Evolutionary conservation across 345 rosid genomes (phyloP), one percentile per base, ranked within the genome.

Genomic region (Populus deltoides): DNA sequence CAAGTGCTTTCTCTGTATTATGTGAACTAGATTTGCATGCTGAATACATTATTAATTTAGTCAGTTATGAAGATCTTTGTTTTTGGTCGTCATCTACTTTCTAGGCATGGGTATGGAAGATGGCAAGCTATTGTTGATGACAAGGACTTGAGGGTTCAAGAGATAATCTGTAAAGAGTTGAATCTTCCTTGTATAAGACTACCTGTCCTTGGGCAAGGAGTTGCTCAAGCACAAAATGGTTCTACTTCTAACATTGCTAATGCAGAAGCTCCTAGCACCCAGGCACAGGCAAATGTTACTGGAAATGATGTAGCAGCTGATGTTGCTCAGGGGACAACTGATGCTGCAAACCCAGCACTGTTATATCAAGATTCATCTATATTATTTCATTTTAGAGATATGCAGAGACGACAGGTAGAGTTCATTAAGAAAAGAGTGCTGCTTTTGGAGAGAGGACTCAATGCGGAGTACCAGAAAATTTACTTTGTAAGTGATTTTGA

Each of bases 71-170:
- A 59, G 3, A 69, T 66, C 11, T 72, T 45, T 83, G 20, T 31
- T 71, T 59, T 67, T 78, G 68, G 65, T 74, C 59, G 31, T 35
- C 18, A 68, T 16, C 36, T 51, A 8, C 39, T 33, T 81, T 38
- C 49, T 22, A 97, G 99, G 92, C 99, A 97, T 85, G 99, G 99
- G 51, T 97, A 94, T 66, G 99, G 99, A 84, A 90, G 98, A 85
- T 94, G 99, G 99, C 99, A 94, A 88, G 97, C 98, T 45, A 94
- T 97, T 79, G 92, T 92, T 79, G 98, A 97, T 85, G 98, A 97
- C 84, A 94, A 88, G 86, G 99, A 90, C 79, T 81, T 92, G 90
- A 88, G 82, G 86, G 82, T 97, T 77, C 98, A 89, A 83, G 97
- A 94, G 80, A 77, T 91, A 80, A 92, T 97, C 76, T 92, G 97